Percentiles rank a stretch among this genome's conserved stretches.
Evolutionary conservation across 108 stramenopile genomes (phyloP).

Genomic region (Cyclotella baltica): DNA sequence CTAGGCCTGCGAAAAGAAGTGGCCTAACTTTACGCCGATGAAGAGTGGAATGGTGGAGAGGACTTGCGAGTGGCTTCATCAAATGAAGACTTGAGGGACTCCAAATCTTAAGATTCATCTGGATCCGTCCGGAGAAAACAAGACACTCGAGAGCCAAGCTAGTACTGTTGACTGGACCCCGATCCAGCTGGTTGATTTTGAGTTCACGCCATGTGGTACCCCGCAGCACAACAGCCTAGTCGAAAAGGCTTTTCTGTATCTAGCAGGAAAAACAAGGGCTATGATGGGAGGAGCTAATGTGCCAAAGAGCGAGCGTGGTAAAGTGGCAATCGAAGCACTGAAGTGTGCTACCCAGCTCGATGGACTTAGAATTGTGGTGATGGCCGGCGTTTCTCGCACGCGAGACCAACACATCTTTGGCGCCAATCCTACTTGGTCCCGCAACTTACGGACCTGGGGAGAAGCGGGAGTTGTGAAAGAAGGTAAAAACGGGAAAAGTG

Average conservation of each 20-base stretch:
- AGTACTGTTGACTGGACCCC: not conserved
- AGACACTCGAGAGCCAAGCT: not conserved
- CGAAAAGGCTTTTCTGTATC: not conserved
- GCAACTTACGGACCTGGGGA: constrained; percentile 16
- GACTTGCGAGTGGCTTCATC: not conserved
- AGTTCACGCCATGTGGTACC: not conserved
- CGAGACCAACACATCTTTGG: not conserved
- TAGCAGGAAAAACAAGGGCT: not conserved
- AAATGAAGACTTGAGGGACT: not conserved
- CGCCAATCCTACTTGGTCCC: not conserved
- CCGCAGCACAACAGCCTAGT: not conserved
- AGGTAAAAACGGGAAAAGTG: constrained; percentile 14
- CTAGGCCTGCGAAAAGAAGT: too few relatives aligned
- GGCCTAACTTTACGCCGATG: too few relatives aligned
- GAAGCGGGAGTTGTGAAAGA: constrained; percentile 36
- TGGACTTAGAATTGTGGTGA: not conserved
- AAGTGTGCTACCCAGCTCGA: not conserved
- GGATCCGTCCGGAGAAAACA: not conserved
- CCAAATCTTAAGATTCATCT: not conserved
- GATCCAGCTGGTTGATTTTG: not conserved
- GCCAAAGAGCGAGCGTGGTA: not conserved
- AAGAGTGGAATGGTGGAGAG: not conserved
- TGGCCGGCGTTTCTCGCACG: not conserved
- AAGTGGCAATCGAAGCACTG: not conserved
- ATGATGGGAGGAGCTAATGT: not conserved